A percentile compares a stretch with the other conserved stretches of the same genome.
phyloP scores from a whole-genome alignment of 2,329 filamentous ascomycete genomes.

The Colletotrichum theobromicola region DNA sequence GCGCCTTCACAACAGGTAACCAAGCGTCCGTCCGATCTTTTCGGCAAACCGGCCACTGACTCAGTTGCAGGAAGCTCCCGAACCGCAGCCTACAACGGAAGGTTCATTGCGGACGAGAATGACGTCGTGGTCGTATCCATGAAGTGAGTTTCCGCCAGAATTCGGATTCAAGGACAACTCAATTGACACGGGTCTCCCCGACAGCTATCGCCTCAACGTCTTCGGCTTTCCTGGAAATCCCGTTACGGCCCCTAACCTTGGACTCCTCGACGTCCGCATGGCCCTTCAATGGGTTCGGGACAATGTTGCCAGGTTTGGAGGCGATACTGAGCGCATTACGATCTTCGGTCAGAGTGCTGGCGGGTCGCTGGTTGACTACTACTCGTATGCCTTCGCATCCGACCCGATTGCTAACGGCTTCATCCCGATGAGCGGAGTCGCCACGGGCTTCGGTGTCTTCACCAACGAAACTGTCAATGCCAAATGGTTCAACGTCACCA shows the following conservation, averaged over 20 bases:
- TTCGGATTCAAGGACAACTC: neutral
- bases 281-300: conserved; percentile 26
- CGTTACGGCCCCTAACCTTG: conserved; percentile 17
- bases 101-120: conserved; percentile 45
- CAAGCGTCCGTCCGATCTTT: neutral
- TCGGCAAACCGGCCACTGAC: neutral
- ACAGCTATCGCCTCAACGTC: conserved; percentile 44
- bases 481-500: conserved; percentile 24
- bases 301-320: conserved; percentile 24
- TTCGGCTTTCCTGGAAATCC: conserved; percentile 43
- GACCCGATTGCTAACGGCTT: conserved; percentile 54
- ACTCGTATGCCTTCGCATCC: conserved; percentile 51
- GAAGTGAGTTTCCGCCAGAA: conserved; percentile 31
- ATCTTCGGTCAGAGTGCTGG: conserved; percentile 34
- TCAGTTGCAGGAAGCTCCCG: conserved; percentile 2
- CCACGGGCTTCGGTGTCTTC: conserved; percentile 29
- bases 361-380: conserved; percentile 45
- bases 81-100: conserved; percentile 34
- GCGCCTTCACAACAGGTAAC: conserved; percentile 39
- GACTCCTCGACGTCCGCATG: conserved; percentile 24
- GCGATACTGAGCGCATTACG: conserved; percentile 26
- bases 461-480: conserved; percentile 12
- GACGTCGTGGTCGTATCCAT: conserved; percentile 52
- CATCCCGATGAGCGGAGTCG: conserved; percentile 47
- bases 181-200: conserved; percentile 1